Evolutionary conservation across 2,329 filamentous ascomycete genomes (phyloP).

Genomic region (Spiromastix sp.): DNA sequence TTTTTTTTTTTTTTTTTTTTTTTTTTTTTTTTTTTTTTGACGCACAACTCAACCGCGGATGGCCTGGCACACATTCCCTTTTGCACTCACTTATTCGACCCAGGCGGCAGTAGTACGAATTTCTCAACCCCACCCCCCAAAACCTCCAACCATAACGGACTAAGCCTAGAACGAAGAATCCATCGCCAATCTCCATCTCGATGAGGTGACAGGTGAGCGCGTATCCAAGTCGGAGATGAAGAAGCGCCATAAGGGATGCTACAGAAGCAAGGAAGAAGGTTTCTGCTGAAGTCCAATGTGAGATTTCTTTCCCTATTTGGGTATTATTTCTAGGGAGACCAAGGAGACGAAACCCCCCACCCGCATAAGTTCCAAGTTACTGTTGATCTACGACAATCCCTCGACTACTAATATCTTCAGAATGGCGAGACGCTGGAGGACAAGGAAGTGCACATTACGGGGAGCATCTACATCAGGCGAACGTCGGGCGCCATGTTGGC

Average conservation of each 20-base stretch:
- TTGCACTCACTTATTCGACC: no score
- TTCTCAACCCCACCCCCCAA: no score
- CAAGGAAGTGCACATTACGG: conserved; percentile 65
- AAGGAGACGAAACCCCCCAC: conserved; percentile 73
- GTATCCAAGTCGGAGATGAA: conserved; percentile 83
- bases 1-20: no score
- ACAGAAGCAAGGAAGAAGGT: conserved; percentile 80
- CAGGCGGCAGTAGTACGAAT: no score
- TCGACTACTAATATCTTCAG: conserved; percentile 67
- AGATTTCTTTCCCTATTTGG: conserved; percentile 25
- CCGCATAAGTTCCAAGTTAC: conserved; percentile 88
- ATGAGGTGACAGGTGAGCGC: conserved; percentile 86
- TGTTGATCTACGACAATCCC: conserved; percentile 71
- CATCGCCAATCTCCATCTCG: conserved; percentile 67
- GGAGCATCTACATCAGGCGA: conserved; percentile 82
- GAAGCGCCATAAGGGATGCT: conserved; percentile 83
- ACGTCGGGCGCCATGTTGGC: conserved; percentile 72
- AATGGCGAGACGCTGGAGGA: conserved; percentile 76
- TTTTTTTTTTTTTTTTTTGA: no score
- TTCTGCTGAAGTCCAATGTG: conserved; percentile 71
- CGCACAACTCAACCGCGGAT: no score
- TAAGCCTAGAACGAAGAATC: conserved; percentile 30
- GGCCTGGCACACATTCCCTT: no score
- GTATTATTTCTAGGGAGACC: no score
- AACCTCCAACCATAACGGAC: neutral